Conservation (phyloP, 2,329 filamentous ascomycete genomes). For the Akanthomyces uredinophilus region DNA sequence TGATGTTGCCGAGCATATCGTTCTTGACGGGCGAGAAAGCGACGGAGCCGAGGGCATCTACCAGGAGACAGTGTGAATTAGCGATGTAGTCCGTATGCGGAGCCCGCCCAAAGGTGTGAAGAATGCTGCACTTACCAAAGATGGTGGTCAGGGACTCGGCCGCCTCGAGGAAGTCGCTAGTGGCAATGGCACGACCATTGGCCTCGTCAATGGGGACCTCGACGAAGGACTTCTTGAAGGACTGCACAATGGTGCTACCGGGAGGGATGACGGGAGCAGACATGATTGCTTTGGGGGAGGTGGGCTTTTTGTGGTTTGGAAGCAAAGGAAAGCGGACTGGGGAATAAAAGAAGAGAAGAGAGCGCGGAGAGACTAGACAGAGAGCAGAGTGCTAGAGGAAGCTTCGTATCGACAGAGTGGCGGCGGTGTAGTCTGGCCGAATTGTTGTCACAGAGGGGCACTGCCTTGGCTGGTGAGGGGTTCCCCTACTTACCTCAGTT, state of each 20-base stretch:
- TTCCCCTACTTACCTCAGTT: no score
- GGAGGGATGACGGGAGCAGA: constrained; percentile 49
- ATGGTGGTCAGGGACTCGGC: constrained; percentile 80
- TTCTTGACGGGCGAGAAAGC: constrained; percentile 88
- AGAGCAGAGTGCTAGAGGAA: background rate
- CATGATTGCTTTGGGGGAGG: constrained; percentile 37
- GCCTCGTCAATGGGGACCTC: constrained; percentile 71
- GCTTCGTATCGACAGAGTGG: background rate
- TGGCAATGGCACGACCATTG: constrained; percentile 73
- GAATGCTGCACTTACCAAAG: constrained; percentile 58
- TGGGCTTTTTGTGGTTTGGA: background rate
- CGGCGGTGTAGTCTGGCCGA: background rate
- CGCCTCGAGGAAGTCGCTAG: constrained; percentile 85
- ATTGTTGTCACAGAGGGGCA: background rate
- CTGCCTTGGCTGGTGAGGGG: background rate
- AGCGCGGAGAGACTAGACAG: background rate
- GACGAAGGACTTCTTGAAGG: constrained; percentile 75
- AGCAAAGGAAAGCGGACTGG: background rate
- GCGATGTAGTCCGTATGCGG: background rate
- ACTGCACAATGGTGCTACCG: constrained; percentile 78
- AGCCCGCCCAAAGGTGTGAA: background rate
- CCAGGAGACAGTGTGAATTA: background rate
- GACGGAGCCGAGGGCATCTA: constrained; percentile 60
- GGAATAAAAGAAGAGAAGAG: background rate
- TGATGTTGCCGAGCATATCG: constrained; percentile 88